Conservation (phyloP, 2,329 filamentous ascomycete species). For the Dactylonectria macrodidyma region DNA sequence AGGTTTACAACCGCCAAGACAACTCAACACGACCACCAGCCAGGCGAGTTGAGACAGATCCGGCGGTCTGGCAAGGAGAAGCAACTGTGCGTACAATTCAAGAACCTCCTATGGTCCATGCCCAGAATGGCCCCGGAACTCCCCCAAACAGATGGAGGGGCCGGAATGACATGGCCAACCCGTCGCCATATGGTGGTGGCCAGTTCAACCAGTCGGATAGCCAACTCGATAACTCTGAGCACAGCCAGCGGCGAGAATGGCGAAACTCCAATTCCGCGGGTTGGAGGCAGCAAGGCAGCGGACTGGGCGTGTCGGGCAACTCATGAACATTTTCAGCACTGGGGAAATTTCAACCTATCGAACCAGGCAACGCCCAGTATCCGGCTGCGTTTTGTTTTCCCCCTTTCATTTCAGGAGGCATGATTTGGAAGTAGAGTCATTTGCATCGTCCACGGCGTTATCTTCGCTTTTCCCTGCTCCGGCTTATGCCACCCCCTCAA, state of each 20-base stretch:
- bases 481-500: slow-evolving; percentile 33
- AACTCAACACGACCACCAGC: slow-evolving; percentile 69
- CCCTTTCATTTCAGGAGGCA: slow-evolving; percentile 45
- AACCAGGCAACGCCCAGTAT: slow-evolving; percentile 31
- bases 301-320: slow-evolving; percentile 64
- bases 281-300: slow-evolving; percentile 66
- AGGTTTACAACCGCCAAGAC: slow-evolving; percentile 71
- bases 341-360: slow-evolving; percentile 37
- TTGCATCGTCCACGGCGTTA: slow-evolving; percentile 58
- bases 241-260: slow-evolving; percentile 67
- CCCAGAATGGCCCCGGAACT: slow-evolving; percentile 60
- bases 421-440: slow-evolving; percentile 53
- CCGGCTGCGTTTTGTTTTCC: slow-evolving; percentile 39
- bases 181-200: slow-evolving; percentile 60
- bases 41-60: slow-evolving; percentile 87
- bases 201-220: slow-evolving; percentile 63
- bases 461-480: slow-evolving; percentile 42
- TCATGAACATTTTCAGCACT: slow-evolving; percentile 49
- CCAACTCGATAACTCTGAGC: slow-evolving; percentile 57
- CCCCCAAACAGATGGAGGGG: slow-evolving; percentile 66
- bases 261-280: slow-evolving; percentile 63
- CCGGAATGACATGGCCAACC: slow-evolving; percentile 59
- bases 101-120: slow-evolving; percentile 64
- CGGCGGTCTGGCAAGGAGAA: slow-evolving; percentile 86
- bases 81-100: slow-evolving; percentile 85